Conservation (phyloP, 2,329 filamentous ascomycete genomes). For the Phaeophleospora eucalypticola region DNA sequence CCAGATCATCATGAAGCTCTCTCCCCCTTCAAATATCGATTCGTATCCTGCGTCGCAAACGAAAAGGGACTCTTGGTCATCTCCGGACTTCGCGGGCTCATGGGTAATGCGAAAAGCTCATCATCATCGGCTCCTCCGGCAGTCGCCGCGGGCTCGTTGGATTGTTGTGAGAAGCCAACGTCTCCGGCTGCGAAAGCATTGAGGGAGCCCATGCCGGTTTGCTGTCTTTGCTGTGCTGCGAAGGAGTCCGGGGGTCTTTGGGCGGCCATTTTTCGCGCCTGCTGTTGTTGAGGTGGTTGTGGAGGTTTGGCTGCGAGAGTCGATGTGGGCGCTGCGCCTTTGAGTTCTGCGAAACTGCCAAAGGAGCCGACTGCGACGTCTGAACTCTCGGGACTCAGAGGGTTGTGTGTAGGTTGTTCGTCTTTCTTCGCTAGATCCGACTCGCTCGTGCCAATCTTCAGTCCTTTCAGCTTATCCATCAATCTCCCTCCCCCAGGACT, state of each 20-base stretch:
- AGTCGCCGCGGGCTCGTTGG: background rate
- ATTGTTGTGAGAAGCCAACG: slow-evolving; percentile 21
- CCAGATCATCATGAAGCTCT: slow-evolving; percentile 10
- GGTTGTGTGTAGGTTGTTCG: slow-evolving; percentile 37
- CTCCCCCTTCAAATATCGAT: slow-evolving; percentile 27
- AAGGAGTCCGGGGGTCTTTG: slow-evolving; percentile 33
- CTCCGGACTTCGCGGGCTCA: slow-evolving; percentile 82
- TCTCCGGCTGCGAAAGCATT: slow-evolving; percentile 40
- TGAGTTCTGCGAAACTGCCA: slow-evolving; percentile 55
- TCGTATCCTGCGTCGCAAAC: slow-evolving; percentile 44
- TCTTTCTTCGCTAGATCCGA: slow-evolving; percentile 21
- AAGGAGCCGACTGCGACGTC: slow-evolving; percentile 62
- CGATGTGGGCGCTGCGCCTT: slow-evolving; percentile 37
- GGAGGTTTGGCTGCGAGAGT: slow-evolving; percentile 43
- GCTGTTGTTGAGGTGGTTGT: slow-evolving; percentile 24
- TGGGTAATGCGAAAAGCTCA: slow-evolving; percentile 79
- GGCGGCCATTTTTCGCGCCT: slow-evolving; percentile 19
- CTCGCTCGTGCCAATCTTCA: slow-evolving; percentile 70
- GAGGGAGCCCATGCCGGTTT: slow-evolving; percentile 39
- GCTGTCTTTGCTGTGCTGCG: slow-evolving; percentile 37
- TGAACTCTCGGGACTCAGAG: slow-evolving; percentile 59
- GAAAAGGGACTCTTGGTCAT: slow-evolving; percentile 80
- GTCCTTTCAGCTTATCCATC: slow-evolving; percentile 72
- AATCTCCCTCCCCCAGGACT: slow-evolving; percentile 65
- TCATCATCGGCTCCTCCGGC: slow-evolving; percentile 37